Base-by-base conservation (phyloP, 2,329 filamentous ascomycete species). In the Aureobasidium mangrovei region DNA sequence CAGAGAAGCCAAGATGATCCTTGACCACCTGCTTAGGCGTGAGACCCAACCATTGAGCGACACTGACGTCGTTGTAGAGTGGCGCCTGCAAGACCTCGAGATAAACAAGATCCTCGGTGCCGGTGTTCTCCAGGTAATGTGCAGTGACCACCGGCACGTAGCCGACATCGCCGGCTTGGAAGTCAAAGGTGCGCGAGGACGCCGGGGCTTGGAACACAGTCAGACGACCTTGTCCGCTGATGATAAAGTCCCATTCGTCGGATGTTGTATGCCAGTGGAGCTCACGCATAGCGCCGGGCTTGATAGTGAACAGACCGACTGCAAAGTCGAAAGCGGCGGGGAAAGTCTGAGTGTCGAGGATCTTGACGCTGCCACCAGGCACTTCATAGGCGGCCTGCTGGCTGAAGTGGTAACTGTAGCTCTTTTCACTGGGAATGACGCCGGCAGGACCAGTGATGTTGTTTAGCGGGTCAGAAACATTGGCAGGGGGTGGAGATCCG, bases 261-360 rank as follows among this genome's bases (percentile, higher is more conserved):
- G 72, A 75, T 1, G 72, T 74, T 1, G 77, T 77, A 67, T 84
- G 80, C 80, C 81, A 84, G 68, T 84, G 81, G 41, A 84, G 69
- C 62, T 84, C 81, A 26, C 81, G 75, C 77, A 84, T 79, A 1
- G 80, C 80, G n/a, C 81, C 81, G 0, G 81, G 80, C 60, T 81
- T 70, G 32, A 83, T 69, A 2, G 75, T 79, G 7, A 83, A 77
- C 1, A 83, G 69, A 0, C 78, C 79, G 0, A 75, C 75, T 3
- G 79, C 77, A 63, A 83, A 81, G 54, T 71, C 73, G 8, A 63
- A 65, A 0, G 81, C 77, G 29, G 81, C 69, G 4, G 81, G 81
- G 66, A 84, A 84, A 1, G 74, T 79, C 0, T 67, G 63, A 0
- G 78, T 73, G 60, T 84, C 81, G 5, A 83, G 63, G 53, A 83